These are phyloP conservation scores for Ogataea ramenticola DNA, from an alignment of 805 yeast genomes.

Conservation along the genomic window DNA sequence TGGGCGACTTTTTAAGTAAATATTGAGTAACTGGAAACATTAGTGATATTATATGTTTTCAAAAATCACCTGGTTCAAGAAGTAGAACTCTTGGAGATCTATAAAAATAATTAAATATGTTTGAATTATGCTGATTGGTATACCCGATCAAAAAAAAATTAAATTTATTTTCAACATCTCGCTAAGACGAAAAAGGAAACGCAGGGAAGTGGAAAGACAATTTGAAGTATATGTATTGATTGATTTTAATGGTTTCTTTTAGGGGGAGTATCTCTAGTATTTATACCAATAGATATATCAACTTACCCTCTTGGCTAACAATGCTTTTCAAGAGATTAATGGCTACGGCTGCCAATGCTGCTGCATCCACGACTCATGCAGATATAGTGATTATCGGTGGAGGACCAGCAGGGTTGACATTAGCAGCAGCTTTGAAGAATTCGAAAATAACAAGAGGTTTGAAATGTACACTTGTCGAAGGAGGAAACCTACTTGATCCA, in stretches of 20 bases:
- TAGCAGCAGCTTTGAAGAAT: conserved; percentile 72
- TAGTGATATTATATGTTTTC: background rate
- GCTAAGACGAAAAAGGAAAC: background rate
- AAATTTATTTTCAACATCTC: background rate
- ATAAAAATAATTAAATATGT: background rate
- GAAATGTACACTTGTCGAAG: conserved; percentile 68
- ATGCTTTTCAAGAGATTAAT: conserved; percentile 19
- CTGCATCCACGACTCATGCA: conserved; percentile 14
- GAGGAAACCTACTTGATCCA: conserved; percentile 42
- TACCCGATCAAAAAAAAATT: background rate
- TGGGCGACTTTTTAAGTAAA: background rate
- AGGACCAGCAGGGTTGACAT: conserved; percentile 92
- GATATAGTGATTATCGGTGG: conserved; percentile 92
- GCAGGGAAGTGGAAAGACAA: too few species aligned
- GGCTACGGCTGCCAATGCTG: conserved; percentile 16
- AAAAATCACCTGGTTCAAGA: too few species aligned
- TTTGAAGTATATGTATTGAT: too few species aligned
- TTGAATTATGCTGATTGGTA: background rate
- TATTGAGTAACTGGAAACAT: background rate
- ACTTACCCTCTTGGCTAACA: too few species aligned
- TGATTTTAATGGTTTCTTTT: too few species aligned
- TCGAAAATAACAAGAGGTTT: conserved; percentile 56
- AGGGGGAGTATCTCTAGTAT: background rate
- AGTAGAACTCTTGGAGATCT: background rate
- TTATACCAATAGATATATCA: too few species aligned